phyloP scores from a whole-genome alignment of 805 yeast species.

The Spathaspora boniae region DNA sequence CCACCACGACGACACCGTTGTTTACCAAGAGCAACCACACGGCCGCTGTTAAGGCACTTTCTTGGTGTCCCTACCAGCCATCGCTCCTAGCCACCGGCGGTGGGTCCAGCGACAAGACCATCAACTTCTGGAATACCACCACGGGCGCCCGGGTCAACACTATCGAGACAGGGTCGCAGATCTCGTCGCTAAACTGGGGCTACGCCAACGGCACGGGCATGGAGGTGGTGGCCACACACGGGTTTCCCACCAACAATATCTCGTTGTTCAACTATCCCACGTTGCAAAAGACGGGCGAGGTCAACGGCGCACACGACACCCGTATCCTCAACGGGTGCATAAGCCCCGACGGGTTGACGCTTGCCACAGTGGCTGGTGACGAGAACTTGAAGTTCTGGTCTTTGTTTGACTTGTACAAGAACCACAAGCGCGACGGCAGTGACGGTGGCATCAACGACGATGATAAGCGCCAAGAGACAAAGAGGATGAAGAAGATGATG shows the following conservation, averaged over 20 bases:
- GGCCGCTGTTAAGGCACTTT: constrained; percentile 93
- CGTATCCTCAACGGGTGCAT: constrained; percentile 78
- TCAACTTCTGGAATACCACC: constrained; percentile 93
- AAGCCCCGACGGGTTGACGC: constrained; percentile 85
- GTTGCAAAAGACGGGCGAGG: constrained; percentile 82
- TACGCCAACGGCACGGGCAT: constrained; percentile 63
- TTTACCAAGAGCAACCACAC: constrained; percentile 76
- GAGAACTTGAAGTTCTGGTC: constrained; percentile 95
- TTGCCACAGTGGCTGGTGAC: constrained; percentile 95
- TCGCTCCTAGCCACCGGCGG: constrained; percentile 95
- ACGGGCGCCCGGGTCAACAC: constrained; percentile 85
- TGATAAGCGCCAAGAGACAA: constrained; percentile 15
- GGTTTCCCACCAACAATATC: constrained; percentile 83
- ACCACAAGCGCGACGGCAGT: constrained; percentile 16
- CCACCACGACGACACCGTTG: constrained; percentile 45
- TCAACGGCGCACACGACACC: constrained; percentile 82
- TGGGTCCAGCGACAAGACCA: constrained; percentile 83
- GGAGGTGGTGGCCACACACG: constrained; percentile 92
- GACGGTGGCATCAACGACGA: constrained; percentile 13
- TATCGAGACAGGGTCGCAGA: constrained; percentile 90
- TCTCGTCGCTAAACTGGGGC: constrained; percentile 93
- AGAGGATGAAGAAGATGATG: constrained; percentile 24
- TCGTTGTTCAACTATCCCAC: constrained; percentile 84
- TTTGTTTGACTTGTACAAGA: constrained; percentile 59
- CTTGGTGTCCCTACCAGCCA: constrained; percentile 89